phyloP scores from a whole-genome alignment of 2,329 filamentous ascomycete genomes.

The Phialophora tarda region DNA sequence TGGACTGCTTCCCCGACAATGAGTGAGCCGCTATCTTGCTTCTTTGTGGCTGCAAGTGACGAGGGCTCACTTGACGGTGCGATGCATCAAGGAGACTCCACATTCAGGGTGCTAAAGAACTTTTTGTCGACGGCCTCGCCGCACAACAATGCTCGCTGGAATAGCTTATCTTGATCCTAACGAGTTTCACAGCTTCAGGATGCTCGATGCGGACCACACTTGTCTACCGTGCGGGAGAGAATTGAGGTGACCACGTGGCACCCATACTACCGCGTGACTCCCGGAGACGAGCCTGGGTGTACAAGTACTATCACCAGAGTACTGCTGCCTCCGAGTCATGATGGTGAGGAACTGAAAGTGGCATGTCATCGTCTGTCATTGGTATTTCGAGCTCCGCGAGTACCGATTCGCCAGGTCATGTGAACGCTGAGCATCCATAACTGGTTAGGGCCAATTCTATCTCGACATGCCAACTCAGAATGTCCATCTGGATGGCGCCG shows the following conservation, averaged over 20 bases:
- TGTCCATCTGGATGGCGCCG: neutral
- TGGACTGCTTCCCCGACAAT: neutral
- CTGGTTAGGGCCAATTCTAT: slow-evolving; percentile 30
- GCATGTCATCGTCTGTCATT: neutral
- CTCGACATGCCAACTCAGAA: slow-evolving; percentile 21
- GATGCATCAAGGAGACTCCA: neutral
- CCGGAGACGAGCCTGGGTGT: neutral
- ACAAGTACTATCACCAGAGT: neutral
- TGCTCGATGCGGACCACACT: neutral
- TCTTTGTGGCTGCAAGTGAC: neutral
- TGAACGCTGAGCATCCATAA: slow-evolving; percentile 12
- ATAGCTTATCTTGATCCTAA: neutral
- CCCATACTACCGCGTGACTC: neutral
- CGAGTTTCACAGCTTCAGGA: neutral
- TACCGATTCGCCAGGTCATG: slow-evolving; percentile 25
- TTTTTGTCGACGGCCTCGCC: neutral
- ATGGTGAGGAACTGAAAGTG: neutral
- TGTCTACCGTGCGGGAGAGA: neutral
- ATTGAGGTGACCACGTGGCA: neutral
- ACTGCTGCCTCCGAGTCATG: neutral
- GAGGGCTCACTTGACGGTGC: neutral
- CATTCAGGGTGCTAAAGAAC: neutral
- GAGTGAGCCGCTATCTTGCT: neutral
- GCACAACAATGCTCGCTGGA: neutral
- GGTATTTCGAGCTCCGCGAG: slow-evolving; percentile 7